Base-by-base conservation (phyloP, 169 alveolate genomes). In the Cryptosporidium bovis region DNA sequence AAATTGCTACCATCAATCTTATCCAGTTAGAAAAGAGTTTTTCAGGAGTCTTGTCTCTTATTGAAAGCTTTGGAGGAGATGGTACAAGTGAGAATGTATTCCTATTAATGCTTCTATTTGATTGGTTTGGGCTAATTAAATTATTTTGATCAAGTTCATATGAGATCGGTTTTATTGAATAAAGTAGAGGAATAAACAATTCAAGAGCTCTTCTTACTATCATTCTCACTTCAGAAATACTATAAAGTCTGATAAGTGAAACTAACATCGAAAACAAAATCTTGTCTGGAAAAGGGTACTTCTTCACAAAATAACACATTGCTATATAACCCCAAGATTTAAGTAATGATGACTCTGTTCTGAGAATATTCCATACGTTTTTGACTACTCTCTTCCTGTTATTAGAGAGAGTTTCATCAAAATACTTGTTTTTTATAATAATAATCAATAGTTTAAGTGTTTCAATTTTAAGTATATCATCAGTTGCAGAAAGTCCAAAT, bases 241-340 rank as follows among this genome's bases (percentile, higher is more conserved):
- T 71, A 60, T 77, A 77, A 36, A 77, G 71, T 62, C 87, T 77
- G 5, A 71, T 77, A 29, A 77, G 46, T 7, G 87, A 68, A 46
- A 77, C 50, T 36, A 77, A 31, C 71, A 77, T 77, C 20, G 87
- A 77, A 62, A 77, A 77, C 64, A 77, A 60, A 44, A 77, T 77
- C n/a, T 77, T 77, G 46, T 77, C 87, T 4, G 87, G 87, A 13
- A 77, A 77, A 15, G 87, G 87, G 64, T 77, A 77, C 27, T 60
- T 77, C 33, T 48, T 40, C 27, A 77, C 71, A 77, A 77, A 77
- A 50, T 60, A 77, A 77, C 87, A 77, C 87, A 77, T 77, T 20
- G 87, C 64, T 40, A 77, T 77, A 36, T 77, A 77, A 40, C 87
- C 87, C 87, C 87, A 77, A 6, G 87, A 77, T 36, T 62, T 77